Conservation (phyloP, 1,139 yeast genomes). For the Taphrina betulina region DNA sequence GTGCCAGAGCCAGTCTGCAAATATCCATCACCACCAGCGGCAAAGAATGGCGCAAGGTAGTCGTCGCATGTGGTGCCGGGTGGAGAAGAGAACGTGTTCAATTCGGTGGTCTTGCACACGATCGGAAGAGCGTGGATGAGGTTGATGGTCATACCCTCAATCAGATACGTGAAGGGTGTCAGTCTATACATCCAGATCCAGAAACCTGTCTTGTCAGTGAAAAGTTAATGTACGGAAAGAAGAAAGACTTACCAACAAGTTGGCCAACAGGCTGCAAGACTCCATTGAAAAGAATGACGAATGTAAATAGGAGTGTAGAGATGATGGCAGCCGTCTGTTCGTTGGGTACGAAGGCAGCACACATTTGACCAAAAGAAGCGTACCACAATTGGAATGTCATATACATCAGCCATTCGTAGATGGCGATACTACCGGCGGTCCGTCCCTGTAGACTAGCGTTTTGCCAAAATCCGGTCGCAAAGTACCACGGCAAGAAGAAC, state of each 20-base stretch:
- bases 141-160: conserved; percentile 57
- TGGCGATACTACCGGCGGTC: conserved; percentile 38
- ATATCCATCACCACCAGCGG: conserved; percentile 52
- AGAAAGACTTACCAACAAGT: too few species aligned
- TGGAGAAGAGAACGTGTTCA: conserved; percentile 57
- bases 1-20: conserved; percentile 49
- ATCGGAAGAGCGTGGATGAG: conserved; percentile 60
- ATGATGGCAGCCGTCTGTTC: conserved; percentile 62
- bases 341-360: conserved; percentile 61
- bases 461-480: conserved; percentile 56
- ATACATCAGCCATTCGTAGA: conserved; percentile 52
- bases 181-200: conserved; percentile 55
- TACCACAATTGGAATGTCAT: conserved; percentile 59
- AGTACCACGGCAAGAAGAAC: conserved; percentile 57
- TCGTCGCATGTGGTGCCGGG: conserved; percentile 59
- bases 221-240: too few species aligned
- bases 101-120: conserved; percentile 55
- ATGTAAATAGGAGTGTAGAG: conserved; percentile 54
- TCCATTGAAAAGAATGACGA: conserved; percentile 59
- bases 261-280: conserved; percentile 58
- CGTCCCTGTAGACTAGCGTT: conserved; percentile 56
- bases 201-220: too few species aligned
- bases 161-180: conserved; percentile 67
- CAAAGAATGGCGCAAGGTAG: conserved; percentile 49
- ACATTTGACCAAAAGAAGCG: conserved; percentile 55